Evolutionary conservation across 495 filamentous ascomycete species (phyloP).

Genomic region (Lindgomyces ingoldianus): DNA sequence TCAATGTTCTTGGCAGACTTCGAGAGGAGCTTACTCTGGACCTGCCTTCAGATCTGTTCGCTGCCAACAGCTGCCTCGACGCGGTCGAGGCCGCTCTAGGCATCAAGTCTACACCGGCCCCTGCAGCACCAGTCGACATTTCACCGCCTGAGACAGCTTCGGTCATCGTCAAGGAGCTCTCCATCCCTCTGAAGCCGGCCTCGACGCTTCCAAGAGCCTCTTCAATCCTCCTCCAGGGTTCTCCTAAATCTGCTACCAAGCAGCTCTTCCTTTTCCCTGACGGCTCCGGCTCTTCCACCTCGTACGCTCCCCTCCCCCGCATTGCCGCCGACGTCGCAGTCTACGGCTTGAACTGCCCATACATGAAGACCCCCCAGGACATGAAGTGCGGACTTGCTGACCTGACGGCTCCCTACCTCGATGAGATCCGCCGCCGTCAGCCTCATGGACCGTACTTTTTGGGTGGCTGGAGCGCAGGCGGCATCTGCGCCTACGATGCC

Average conservation of each 20-base stretch:
- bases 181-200: constrained; percentile 1
- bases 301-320: constrained; percentile 59
- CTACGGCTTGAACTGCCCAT: constrained; percentile 65
- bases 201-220: constrained; percentile 47
- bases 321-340: constrained; percentile 54
- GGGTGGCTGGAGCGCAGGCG: constrained; percentile 80
- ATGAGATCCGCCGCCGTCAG: constrained; percentile 69
- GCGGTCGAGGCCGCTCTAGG: constrained; percentile 47
- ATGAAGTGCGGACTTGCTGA: constrained; percentile 56
- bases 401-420: constrained; percentile 57
- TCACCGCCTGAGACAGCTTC: constrained; percentile 10
- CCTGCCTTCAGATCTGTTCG: constrained; percentile 46
- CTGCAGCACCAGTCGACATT: constrained; percentile 31
- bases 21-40: constrained; percentile 36
- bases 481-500: constrained; percentile 82
- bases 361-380: constrained; percentile 60
- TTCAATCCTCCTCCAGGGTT: constrained; percentile 55
- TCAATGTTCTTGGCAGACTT: constrained; percentile 19
- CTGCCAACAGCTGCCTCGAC: constrained; percentile 44
- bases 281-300: constrained; percentile 67
- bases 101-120: constrained; percentile 28
- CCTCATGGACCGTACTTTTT: constrained; percentile 69
- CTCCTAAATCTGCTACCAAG: constrained; percentile 55
- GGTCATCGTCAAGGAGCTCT: constrained; percentile 38
- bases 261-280: constrained; percentile 75